These are phyloP conservation scores for Lactifluus echinatus DNA, from an alignment of 768 basidiomycete species.

Conservation along the genomic window DNA sequence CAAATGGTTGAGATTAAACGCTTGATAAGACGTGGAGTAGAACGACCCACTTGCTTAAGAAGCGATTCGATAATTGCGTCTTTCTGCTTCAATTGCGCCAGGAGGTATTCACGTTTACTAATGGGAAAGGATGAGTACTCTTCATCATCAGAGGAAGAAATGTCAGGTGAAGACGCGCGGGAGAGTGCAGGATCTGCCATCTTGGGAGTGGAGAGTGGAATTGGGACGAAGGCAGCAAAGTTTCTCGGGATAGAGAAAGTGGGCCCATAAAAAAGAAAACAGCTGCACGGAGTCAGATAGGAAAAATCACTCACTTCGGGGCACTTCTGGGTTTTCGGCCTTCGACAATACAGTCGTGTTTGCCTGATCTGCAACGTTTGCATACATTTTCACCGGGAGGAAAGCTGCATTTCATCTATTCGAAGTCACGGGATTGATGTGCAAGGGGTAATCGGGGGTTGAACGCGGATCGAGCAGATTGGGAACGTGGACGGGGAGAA, in stretches of 20 bases:
- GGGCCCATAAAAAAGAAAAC: neutral
- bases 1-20: too few species aligned
- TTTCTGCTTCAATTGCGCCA: conserved; percentile 82
- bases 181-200: neutral
- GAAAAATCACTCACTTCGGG: conserved; percentile 60
- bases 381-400: conserved; percentile 66
- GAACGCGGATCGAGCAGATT: neutral
- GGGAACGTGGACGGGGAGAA: neutral
- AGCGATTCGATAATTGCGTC: conserved; percentile 80
- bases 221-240: conserved; percentile 27
- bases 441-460: conserved; percentile 3
- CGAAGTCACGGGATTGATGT: neutral
- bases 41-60: conserved; percentile 57
- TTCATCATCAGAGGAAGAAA: conserved; percentile 14
- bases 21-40: neutral
- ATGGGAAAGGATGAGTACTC: conserved; percentile 25
- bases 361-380: conserved; percentile 61
- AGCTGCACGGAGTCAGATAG: neutral
- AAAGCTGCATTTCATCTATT: conserved; percentile 83
- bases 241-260: conserved; percentile 24
- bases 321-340: conserved; percentile 70
- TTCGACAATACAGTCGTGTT: conserved; percentile 76
- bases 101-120: conserved; percentile 80
- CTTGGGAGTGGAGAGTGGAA: conserved; percentile 20
- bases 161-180: neutral